Percentiles rank a stretch among this genome's conserved stretches.
phyloP scores from a whole-genome alignment of 2,329 filamentous ascomycete species.

The Geoglossum cookeanum region DNA sequence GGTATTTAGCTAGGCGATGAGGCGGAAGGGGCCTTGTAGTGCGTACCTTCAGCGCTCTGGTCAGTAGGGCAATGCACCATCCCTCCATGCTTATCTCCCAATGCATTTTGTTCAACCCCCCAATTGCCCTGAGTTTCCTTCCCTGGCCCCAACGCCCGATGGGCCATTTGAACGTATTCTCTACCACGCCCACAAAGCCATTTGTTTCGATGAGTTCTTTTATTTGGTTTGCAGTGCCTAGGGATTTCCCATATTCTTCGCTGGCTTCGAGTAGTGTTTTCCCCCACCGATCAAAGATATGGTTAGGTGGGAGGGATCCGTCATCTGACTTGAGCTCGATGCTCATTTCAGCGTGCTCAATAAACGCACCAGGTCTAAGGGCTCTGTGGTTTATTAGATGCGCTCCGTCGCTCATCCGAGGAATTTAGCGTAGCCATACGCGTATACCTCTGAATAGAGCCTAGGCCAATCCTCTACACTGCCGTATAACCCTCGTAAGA shows the following conservation, averaged over 20 bases:
- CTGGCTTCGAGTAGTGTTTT: not conserved
- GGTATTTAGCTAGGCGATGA: not conserved
- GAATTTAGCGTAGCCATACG: conserved; percentile 10
- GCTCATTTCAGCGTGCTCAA: not conserved
- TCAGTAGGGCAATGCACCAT: not conserved
- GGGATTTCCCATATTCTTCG: not conserved
- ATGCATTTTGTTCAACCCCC: not conserved
- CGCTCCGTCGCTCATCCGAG: conserved; percentile 14
- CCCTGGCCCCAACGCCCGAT: conserved; percentile 16
- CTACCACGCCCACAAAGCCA: conserved; percentile 14
- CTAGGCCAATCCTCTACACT: conserved; percentile 17
- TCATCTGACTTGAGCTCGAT: not conserved
- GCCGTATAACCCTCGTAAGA: conserved; percentile 22
- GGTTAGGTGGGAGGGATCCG: not conserved
- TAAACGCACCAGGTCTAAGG: not conserved
- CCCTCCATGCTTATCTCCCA: not conserved
- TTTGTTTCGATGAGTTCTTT: conserved; percentile 15
- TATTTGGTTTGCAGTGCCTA: not conserved
- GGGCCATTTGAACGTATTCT: conserved; percentile 12
- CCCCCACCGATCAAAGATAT: not conserved
- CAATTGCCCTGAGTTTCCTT: conserved; percentile 1
- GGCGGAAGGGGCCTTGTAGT: not conserved
- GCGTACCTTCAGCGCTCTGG: not conserved
- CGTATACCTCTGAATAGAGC: conserved; percentile 18
- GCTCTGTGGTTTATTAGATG: not conserved